Evolutionary conservation across 2,329 filamentous ascomycete genomes (phyloP).

Genomic region (Coniochaeta ligniaria): DNA sequence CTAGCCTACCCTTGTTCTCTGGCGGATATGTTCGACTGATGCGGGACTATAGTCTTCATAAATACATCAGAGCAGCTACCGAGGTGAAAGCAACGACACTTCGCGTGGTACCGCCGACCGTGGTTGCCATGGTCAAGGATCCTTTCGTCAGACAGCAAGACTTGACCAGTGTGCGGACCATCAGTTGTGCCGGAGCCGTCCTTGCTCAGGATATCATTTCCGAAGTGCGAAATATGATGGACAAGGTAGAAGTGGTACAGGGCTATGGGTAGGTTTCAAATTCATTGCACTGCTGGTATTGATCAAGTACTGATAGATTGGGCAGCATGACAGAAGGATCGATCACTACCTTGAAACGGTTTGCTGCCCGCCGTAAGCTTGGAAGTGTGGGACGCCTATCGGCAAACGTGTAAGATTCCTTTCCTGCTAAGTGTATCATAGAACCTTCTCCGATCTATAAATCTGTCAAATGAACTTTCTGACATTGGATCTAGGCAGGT

Average conservation of each 20-base stretch:
- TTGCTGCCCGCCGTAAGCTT: not conserved
- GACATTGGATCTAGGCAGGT: conserved; percentile 6
- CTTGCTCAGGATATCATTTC: conserved; percentile 12
- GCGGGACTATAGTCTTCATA: not conserved
- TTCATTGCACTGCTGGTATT: no score
- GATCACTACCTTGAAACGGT: not conserved
- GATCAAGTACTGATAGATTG: conserved; percentile 15
- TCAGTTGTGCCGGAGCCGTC: conserved; percentile 14
- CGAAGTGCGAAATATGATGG: conserved; percentile 7
- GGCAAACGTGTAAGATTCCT: not conserved
- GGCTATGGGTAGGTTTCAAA: conserved; percentile 10
- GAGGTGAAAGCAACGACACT: conserved; percentile 13
- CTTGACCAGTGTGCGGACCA: conserved; percentile 9
- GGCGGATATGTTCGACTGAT: not conserved
- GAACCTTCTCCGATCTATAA: not conserved
- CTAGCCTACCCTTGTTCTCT: not conserved
- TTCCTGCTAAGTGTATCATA: not conserved
- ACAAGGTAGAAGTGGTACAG: conserved; percentile 11
- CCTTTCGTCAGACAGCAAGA: conserved; percentile 7
- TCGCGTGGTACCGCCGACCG: conserved; percentile 15
- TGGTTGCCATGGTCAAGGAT: conserved; percentile 14
- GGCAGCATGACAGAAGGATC: conserved; percentile 2
- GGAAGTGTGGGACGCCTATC: not conserved
- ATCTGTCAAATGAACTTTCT: conserved; percentile 7
- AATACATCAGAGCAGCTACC: not conserved